phyloP scores from a whole-genome alignment of 2,329 filamentous ascomycete species.

The Chaetomiaceae sp. region DNA sequence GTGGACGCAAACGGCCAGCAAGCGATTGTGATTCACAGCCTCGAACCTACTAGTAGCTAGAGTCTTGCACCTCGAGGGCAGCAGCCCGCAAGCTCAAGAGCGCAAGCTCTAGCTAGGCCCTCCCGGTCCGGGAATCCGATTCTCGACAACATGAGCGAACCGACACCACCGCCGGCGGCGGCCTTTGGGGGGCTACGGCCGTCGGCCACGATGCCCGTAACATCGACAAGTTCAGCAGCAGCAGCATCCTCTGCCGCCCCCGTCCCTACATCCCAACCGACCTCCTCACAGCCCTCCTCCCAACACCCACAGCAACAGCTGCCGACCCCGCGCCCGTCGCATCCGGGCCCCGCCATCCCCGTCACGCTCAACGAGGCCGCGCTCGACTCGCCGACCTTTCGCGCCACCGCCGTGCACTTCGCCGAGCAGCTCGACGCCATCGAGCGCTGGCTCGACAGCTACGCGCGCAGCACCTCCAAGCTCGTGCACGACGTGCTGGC shows the following conservation, averaged over 20 bases:
- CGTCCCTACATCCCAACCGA: conserved; percentile 5
- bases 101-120: background rate
- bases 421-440: conserved; percentile 85
- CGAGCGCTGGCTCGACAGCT: conserved; percentile 80
- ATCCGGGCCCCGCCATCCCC: conserved; percentile 48
- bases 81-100: too few species aligned
- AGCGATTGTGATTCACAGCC: too few species aligned
- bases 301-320: conserved; percentile 7
- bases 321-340: conserved; percentile 13
- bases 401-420: conserved; percentile 79
- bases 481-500: conserved; percentile 58
- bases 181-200: conserved; percentile 9
- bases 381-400: conserved; percentile 93
- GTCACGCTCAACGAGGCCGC: conserved; percentile 90
- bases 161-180: conserved; percentile 12
- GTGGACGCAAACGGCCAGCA: too few species aligned
- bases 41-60: too few species aligned
- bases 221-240: too few species aligned
- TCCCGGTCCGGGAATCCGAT: background rate
- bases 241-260: background rate
- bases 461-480: conserved; percentile 48
- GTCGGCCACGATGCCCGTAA: conserved; percentile 5
- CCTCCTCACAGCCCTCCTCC: conserved; percentile 1
- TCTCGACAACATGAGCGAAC: conserved; percentile 12
- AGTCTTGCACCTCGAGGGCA: too few species aligned